Evolutionary conservation across 2,329 filamentous ascomycete species (phyloP).

Genomic region (Blastomyces percursus): DNA sequence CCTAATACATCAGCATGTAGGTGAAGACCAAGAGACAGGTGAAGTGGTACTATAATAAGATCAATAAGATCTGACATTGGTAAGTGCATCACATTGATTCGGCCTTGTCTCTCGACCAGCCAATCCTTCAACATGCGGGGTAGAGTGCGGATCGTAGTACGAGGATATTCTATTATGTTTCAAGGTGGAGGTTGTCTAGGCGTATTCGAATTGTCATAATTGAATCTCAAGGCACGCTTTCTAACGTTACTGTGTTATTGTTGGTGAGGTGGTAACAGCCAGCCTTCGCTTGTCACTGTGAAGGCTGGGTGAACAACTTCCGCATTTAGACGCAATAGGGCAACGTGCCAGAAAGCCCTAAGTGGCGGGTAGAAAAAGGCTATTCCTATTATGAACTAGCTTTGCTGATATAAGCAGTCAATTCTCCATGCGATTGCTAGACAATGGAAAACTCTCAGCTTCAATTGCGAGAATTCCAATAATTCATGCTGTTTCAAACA

Average conservation of each 20-base stretch:
- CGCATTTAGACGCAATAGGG: neutral
- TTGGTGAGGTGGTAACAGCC: neutral
- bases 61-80: no score
- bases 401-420: neutral
- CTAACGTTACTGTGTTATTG: neutral
- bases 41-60: no score
- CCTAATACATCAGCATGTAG: no score
- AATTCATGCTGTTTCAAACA: neutral
- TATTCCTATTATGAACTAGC: neutral
- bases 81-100: neutral
- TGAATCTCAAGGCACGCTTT: neutral
- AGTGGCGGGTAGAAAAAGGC: neutral
- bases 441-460: neutral
- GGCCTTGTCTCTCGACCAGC: neutral
- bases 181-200: neutral
- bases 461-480: neutral
- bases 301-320: neutral
- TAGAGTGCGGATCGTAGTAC: neutral
- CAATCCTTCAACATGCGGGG: neutral
- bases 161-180: neutral
- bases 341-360: neutral
- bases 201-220: neutral
- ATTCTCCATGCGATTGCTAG: neutral
- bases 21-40: no score
- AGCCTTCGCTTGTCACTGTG: neutral